phyloP scores from a whole-genome alignment of 129 eudicot species.

The Chrysanthemum makinoi region DNA sequence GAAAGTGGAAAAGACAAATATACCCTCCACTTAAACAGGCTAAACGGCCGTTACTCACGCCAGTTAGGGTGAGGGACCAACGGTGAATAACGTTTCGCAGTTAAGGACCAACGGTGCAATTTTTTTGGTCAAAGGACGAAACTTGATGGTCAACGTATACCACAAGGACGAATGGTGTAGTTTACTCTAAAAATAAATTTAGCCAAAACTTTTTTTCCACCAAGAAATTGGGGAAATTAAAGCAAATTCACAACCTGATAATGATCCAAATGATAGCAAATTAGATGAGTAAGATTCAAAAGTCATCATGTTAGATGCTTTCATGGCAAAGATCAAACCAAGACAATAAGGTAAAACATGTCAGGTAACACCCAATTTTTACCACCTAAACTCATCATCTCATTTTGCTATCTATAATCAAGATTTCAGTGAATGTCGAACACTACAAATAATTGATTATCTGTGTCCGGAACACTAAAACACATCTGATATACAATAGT shows the following conservation, averaged over 20 bases:
- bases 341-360: conserved; percentile 22
- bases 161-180: too few relatives aligned
- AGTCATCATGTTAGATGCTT: conserved; percentile 14
- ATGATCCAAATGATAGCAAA: conserved; percentile 4
- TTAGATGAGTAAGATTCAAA: conserved; percentile 10
- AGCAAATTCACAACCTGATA: conserved; percentile 5
- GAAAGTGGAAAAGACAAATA: too few relatives aligned
- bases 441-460: conserved; percentile 6
- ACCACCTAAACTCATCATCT: conserved; percentile 14
- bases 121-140: too few relatives aligned
- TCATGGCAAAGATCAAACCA: conserved; percentile 14
- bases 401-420: conserved; percentile 5
- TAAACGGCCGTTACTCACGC: too few relatives aligned
- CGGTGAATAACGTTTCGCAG: too few relatives aligned
- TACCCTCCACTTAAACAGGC: too few relatives aligned
- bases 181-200: too few relatives aligned
- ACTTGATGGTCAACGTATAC: too few relatives aligned
- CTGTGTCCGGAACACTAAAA: not conserved
- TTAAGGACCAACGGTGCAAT: too few relatives aligned
- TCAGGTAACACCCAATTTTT: conserved; percentile 19
- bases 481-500: not conserved
- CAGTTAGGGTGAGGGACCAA: too few relatives aligned
- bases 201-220: conserved; percentile 18
- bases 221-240: not conserved
- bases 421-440: conserved; percentile 8